Percentiles rank a stretch among this genome's conserved stretches.
These are phyloP conservation scores for Aspergillus ostianus DNA, from an alignment of 495 filamentous ascomycete species.

Conservation along the genomic window DNA sequence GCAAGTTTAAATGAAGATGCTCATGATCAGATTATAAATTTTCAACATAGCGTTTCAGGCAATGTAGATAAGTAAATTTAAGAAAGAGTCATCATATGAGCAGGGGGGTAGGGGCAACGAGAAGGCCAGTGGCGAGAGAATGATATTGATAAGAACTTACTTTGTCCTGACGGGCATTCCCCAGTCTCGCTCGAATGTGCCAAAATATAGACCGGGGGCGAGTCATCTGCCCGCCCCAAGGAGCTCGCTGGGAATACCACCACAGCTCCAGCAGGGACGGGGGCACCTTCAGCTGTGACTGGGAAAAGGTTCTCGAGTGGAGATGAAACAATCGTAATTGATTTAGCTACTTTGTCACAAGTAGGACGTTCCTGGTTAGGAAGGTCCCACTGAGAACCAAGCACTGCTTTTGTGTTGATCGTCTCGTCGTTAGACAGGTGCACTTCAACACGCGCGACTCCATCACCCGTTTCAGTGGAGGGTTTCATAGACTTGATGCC, in stretches of 20 bases:
- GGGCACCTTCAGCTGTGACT: slow-evolving; percentile 67
- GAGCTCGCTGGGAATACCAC: slow-evolving; percentile 64
- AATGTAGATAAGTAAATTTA: slow-evolving; percentile 99
- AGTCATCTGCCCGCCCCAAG: slow-evolving; percentile 32
- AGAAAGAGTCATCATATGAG: slow-evolving; percentile 72
- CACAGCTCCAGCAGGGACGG: slow-evolving; percentile 69
- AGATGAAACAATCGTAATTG: slow-evolving; percentile 68
- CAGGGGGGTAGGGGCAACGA: slow-evolving; percentile 23
- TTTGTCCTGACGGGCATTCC: slow-evolving; percentile 81
- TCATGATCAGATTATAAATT: slow-evolving; percentile 75
- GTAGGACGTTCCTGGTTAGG: slow-evolving; percentile 19
- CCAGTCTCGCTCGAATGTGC: slow-evolving; percentile 83
- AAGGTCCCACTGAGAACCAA: slow-evolving; percentile 49
- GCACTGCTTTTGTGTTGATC: slow-evolving; percentile 56
- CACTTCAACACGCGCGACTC: slow-evolving; percentile 38
- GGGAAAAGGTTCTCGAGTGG: slow-evolving; percentile 65
- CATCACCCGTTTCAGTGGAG: slow-evolving; percentile 12
- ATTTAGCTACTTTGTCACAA: slow-evolving; percentile 35
- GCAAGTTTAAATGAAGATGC: slow-evolving; percentile 20
- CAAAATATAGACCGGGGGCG: slow-evolving; percentile 66
- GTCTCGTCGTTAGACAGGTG: slow-evolving; percentile 59
- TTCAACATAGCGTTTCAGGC: slow-evolving; percentile 85
- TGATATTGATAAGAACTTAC: slow-evolving; percentile 58
- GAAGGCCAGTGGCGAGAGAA: slow-evolving; percentile 14
- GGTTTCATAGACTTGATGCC: slow-evolving; percentile 48